phyloP scores from a whole-genome alignment of 1,284 basidiomycete genomes.

The Cutaneotrichosporon dermatis region DNA sequence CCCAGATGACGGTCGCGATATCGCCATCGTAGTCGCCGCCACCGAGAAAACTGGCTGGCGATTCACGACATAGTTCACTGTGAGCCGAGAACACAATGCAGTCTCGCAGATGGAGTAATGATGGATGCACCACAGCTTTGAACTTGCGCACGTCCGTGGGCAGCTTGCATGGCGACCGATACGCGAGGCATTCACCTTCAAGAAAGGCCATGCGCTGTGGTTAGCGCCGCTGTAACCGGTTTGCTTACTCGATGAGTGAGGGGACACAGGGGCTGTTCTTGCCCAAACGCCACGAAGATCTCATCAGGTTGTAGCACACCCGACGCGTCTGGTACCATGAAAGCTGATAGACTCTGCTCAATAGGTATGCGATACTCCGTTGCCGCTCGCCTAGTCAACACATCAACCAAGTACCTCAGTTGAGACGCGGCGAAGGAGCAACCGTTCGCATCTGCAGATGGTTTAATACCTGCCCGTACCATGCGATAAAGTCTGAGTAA shows the following conservation, averaged over 20 bases:
- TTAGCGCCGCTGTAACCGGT: neutral
- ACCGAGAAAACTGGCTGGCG: slow-evolving; percentile 36
- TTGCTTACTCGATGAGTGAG: slow-evolving; percentile 15
- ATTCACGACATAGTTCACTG: slow-evolving; percentile 23
- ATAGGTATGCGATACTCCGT: slow-evolving; percentile 29
- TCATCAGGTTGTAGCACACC: slow-evolving; percentile 34
- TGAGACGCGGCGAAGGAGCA: slow-evolving; percentile 21
- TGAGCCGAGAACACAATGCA: slow-evolving; percentile 39
- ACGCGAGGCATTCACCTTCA: slow-evolving; percentile 28
- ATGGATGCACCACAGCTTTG: slow-evolving; percentile 30
- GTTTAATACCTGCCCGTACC: slow-evolving; percentile 24
- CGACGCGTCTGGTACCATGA: slow-evolving; percentile 37
- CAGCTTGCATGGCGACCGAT: slow-evolving; percentile 39
- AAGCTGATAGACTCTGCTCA: slow-evolving; percentile 29
- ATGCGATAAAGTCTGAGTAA: slow-evolving; percentile 10
- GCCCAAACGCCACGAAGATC: slow-evolving; percentile 30
- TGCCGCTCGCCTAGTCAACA: slow-evolving; percentile 17
- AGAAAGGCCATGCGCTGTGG: slow-evolving; percentile 22
- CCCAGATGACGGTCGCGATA: slow-evolving; percentile 35
- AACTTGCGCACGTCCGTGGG: slow-evolving; percentile 39
- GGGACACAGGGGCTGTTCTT: slow-evolving; percentile 21
- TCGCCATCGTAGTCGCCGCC: slow-evolving; percentile 46
- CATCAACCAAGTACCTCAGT: slow-evolving; percentile 26
- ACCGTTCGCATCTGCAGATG: neutral
- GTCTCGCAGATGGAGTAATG: slow-evolving; percentile 34